Evolutionary conservation across 495 filamentous ascomycete species (phyloP), one percentile per base, ranked within the genome.

Genomic region (Aspergillus avenaceus): DNA sequence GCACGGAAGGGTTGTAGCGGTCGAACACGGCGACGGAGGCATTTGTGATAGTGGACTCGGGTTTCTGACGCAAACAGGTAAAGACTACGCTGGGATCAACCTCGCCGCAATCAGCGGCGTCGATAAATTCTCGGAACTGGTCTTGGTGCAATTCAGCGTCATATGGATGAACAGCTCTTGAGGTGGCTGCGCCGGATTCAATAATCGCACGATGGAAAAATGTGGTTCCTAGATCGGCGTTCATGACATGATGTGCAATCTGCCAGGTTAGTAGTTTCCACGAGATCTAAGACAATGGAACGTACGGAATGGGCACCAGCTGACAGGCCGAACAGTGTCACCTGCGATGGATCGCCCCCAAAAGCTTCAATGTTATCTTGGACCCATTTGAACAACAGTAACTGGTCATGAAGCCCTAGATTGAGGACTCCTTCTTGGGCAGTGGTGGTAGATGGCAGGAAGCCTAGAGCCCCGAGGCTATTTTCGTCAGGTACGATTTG

Each of bases 181-280:
- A 81, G 2, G 78, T 80, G 8, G 81, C 67, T 2, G 76, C 77
- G 28, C 84, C 84, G 2, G 82, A 85, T 60, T 87, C 83, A 12
- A 87, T 64, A 45, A 86, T 80, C 5, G 75, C 82, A 52, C 78
- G 81, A 49, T 78, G 73, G 50, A 86, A 85, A n/a, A 82, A 73
- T 3, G 63, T 59, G 0, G 49, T 8, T 5, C 60, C 45, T 2
- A 55, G 40, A 8, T 61, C 61, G 44, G 79, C 74, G 41, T 78
- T 75, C 55, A 85, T 74, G 28, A 87, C 64, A 51, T 85, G 84
- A 48, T 86, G 84, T 11, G 82, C 82, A 53, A 85, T 76, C 81
- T 85, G 46, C n/a, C 12, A 36, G 34, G 3, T 34, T 4, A 13
- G 49, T 18, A n/a, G 50, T 55, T 36, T 45, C 26, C 18, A 26